Evolutionary conservation across 495 filamentous ascomycete genomes (phyloP).

Genomic region (Aspergillus cavernicola): DNA sequence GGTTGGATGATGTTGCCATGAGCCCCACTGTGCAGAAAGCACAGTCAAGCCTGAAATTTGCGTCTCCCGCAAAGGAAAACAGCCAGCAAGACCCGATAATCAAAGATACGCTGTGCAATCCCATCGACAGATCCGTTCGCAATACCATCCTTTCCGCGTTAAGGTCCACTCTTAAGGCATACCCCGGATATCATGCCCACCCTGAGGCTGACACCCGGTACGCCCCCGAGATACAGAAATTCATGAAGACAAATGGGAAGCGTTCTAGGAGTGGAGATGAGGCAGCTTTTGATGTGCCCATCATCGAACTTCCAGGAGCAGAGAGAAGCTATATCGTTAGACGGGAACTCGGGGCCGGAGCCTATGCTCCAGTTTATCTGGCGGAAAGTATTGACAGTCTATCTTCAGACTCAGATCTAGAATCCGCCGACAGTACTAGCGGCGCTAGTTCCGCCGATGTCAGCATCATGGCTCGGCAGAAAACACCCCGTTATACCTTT

Average conservation of each 20-base stretch:
- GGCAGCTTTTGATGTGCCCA: conserved; percentile 56
- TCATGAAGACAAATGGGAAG: conserved; percentile 63
- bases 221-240: conserved; percentile 73
- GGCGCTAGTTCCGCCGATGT: conserved; percentile 6
- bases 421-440: conserved; percentile 26
- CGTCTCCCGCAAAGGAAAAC: conserved; percentile 22
- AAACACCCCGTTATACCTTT: conserved; percentile 47
- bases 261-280: conserved; percentile 49
- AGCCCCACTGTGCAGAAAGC: conserved; percentile 50
- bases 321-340: conserved; percentile 67
- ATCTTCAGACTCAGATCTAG: conserved; percentile 45
- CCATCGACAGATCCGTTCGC: conserved; percentile 70
- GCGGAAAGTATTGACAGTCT: conserved; percentile 63
- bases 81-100: conserved; percentile 58
- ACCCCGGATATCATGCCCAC: conserved; percentile 75
- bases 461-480: conserved; percentile 19
- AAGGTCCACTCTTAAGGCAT: conserved; percentile 65
- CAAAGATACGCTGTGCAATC: conserved; percentile 81
- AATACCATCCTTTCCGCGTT: conserved; percentile 67
- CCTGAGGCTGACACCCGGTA: conserved; percentile 53
- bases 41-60: conserved; percentile 16
- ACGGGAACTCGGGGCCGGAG: conserved; percentile 86
- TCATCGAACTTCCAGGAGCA: conserved; percentile 61
- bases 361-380: conserved; percentile 92
- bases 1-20: conserved; percentile 38